phyloP scores from a whole-genome alignment of 179 eudicot species.

The Nepenthes alata region DNA sequence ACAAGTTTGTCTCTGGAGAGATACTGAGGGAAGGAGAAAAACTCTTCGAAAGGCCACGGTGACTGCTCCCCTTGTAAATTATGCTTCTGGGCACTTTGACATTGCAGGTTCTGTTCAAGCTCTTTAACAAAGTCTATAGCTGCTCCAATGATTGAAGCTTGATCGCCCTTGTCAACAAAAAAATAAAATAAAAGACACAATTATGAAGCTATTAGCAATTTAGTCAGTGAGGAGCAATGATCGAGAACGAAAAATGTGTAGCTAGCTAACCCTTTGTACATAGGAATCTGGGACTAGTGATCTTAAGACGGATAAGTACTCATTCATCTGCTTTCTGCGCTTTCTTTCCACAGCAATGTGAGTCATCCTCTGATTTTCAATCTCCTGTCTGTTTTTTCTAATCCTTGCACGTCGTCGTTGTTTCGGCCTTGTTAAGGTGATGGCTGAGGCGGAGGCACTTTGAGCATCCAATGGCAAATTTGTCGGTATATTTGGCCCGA shows the following conservation, averaged over 20 bases:
- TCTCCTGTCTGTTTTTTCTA: constrained; percentile 24
- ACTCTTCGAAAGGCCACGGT: constrained; percentile 27
- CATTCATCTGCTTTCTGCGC: constrained; percentile 36
- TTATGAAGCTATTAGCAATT: not conserved
- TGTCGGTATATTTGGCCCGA: not conserved
- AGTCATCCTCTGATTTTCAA: constrained; percentile 35
- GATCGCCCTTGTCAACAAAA: constrained; percentile 30
- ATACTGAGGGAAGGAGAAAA: constrained; percentile 59
- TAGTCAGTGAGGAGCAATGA: not conserved
- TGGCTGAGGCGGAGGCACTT: not conserved
- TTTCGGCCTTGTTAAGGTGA: constrained; percentile 2
- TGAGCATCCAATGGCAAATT: not conserved
- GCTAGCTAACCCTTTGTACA: constrained; percentile 18
- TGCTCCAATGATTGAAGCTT: constrained; percentile 77
- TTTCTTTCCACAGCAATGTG: constrained; percentile 37
- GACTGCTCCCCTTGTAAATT: constrained; percentile 7
- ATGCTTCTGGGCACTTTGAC: constrained; percentile 32
- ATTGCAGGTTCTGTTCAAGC: constrained; percentile 56
- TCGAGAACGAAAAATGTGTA: constrained; percentile 2
- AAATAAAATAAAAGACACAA: not conserved
- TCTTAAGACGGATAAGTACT: constrained; percentile 22
- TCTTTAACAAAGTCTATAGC: constrained; percentile 77
- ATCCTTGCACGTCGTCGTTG: constrained; percentile 7
- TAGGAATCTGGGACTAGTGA: constrained; percentile 25
- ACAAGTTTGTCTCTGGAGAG: constrained; percentile 5